These are phyloP conservation scores for Musa beccarii DNA, from an alignment of 176 grass and related monocot genomes.

Conservation along the genomic window DNA sequence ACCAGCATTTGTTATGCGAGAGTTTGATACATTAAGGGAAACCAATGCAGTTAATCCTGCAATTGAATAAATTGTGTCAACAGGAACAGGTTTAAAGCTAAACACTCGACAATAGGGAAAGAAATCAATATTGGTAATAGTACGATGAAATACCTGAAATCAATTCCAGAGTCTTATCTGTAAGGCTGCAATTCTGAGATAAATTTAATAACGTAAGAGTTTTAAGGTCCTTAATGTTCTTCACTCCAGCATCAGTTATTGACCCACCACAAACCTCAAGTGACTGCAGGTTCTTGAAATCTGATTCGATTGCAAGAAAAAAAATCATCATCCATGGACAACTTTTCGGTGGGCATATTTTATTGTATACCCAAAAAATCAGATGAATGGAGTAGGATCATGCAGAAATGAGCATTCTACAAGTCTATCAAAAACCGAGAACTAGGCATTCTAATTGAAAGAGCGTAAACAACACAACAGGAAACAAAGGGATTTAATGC, in stretches of 20 bases:
- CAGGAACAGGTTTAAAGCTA: background rate
- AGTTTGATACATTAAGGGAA: slow-evolving; percentile 70
- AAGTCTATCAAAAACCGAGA: too few species aligned
- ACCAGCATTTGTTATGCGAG: slow-evolving; percentile 55
- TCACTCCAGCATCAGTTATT: slow-evolving; percentile 77
- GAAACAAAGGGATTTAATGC: too few species aligned
- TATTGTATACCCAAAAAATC: background rate
- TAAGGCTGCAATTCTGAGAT: slow-evolving; percentile 74
- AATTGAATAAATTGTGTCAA: background rate
- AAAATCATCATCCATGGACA: background rate
- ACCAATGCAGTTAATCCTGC: slow-evolving; percentile 73
- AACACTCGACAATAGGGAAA: too few species aligned
- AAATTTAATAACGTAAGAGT: slow-evolving; percentile 67
- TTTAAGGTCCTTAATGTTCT: slow-evolving; percentile 91
- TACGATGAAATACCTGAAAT: slow-evolving; percentile 40
- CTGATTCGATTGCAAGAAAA: slow-evolving; percentile 29
- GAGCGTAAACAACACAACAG: too few species aligned
- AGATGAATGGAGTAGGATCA: background rate
- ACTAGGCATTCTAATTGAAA: too few species aligned
- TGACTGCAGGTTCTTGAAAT: slow-evolving; percentile 83
- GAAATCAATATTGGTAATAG: background rate
- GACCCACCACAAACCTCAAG: slow-evolving; percentile 82
- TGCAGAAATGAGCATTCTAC: too few species aligned
- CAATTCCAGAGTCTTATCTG: slow-evolving; percentile 73
- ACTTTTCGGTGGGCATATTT: too few species aligned